phyloP scores from a whole-genome alignment of 139 green algal genomes.

The Tetraselmis chui region DNA sequence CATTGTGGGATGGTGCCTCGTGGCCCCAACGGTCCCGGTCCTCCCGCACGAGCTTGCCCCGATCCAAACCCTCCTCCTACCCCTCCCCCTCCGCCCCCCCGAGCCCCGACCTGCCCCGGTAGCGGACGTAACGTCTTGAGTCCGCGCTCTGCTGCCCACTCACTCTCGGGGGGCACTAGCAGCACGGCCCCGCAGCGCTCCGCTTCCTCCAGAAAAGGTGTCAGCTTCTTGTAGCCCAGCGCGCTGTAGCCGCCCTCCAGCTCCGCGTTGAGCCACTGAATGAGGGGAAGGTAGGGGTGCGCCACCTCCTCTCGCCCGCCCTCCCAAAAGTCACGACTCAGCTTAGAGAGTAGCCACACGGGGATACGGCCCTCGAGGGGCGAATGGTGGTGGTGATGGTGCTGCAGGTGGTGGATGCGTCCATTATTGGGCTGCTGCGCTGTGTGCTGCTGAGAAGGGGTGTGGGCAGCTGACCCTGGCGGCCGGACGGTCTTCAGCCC shows the following conservation, averaged over 20 bases:
- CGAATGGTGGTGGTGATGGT: too few relatives aligned
- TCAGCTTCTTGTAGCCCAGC: neutral
- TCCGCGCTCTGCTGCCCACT: neutral
- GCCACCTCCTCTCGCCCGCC: neutral
- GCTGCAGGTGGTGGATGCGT: too few relatives aligned
- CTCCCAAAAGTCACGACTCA: neutral
- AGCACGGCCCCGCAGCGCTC: neutral
- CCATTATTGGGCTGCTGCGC: too few relatives aligned
- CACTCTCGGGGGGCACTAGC: neutral
- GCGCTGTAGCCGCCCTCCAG: neutral
- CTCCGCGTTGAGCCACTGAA: neutral
- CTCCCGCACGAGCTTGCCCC: neutral
- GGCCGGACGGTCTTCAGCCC: neutral
- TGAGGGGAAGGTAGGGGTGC: neutral
- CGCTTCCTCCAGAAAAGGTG: neutral
- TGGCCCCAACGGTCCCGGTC: too few relatives aligned
- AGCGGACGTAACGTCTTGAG: neutral
- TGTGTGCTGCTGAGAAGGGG: too few relatives aligned
- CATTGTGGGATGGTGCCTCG: neutral
- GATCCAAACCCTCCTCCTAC: too few relatives aligned
- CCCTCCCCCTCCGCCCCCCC: too few relatives aligned
- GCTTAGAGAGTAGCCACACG: neutral
- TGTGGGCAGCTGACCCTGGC: neutral
- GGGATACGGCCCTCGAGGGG: neutral
- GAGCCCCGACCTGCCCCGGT: too few relatives aligned